Base-by-base conservation (phyloP, 2,329 filamentous ascomycete species). In the Ophiostoma sp. region DNA sequence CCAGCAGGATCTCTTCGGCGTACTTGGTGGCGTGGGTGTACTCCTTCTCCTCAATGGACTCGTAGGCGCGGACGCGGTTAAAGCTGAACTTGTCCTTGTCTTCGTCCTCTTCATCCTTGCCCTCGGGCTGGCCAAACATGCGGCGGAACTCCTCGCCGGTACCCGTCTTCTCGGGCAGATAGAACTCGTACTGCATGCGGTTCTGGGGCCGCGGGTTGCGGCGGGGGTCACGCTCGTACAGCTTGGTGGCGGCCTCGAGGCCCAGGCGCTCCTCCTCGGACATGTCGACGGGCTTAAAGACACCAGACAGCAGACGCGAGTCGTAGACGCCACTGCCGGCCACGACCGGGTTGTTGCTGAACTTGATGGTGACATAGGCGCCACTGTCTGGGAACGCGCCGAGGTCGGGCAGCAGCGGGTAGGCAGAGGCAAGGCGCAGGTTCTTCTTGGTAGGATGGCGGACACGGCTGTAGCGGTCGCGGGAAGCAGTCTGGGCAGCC, bases 341-440 rank as follows among this genome's bases (percentile, higher is more conserved):
- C 36, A 91, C 86, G 19, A 92, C 87, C 3, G 90, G 90, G 79
- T 90, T 91, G 76, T 87, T 89, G 70, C 86, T 86, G 81, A 92
- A 92, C 81, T 92, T 92, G 82, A 92, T 85, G 17, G 90, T 89
- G 75, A 91, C 88, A 78, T 92, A 92, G 75, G 90, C 89, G 72
- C 90, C 90, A 2, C 88, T 88, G 80, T 92, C 90, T 66, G 90
- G 89, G 82, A 91, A 91, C n/a, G 89, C 87, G 74, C 91, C 88
- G 57, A 90, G 84, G 78, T 92, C 90, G 6, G 90, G 90, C 22
- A 92, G 81, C 52, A 92, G 81, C 36, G 90, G 89, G 74, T 86
- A 87, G 22, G 87, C 87, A 59, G 90, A 87, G 19, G 90, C 84
- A 3, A 91, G 82, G 77, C 86, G 87, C 74, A 91, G 80, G 76